Conservation (phyloP, 768 basidiomycete genomes). For the Rubroboletus pulcherrimus region DNA sequence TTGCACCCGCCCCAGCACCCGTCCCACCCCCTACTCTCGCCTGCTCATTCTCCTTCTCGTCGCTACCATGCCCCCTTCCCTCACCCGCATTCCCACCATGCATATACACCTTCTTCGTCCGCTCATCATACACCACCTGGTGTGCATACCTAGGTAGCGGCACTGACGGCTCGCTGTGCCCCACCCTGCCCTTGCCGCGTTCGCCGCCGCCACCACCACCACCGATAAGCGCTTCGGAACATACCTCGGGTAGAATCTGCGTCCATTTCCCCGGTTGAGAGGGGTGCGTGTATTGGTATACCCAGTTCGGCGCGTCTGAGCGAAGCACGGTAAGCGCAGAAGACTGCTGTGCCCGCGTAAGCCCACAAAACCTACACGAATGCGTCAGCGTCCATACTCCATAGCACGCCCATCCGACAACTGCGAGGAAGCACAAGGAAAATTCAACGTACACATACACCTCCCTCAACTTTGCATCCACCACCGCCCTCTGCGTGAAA, state of each 20-base stretch:
- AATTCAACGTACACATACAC: conserved; percentile 63
- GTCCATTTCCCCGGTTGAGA: conserved; percentile 63
- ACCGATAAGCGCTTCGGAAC: neutral
- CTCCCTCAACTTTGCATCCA: conserved; percentile 59
- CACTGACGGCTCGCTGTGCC: conserved; percentile 23
- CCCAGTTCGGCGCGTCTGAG: conserved; percentile 57
- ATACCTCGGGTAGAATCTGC: conserved; percentile 44
- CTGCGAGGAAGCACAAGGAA: neutral
- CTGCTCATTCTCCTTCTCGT: conserved; percentile 25
- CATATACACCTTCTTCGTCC: conserved; percentile 54
- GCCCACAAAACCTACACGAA: conserved; percentile 53
- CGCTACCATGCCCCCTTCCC: conserved; percentile 14
- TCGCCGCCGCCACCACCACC: neutral
- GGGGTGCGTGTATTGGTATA: conserved; percentile 54
- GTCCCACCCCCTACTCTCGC: neutral
- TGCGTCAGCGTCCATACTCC: neutral
- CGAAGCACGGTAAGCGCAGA: conserved; percentile 41
- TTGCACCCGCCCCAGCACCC: too few species aligned
- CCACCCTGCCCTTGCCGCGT: neutral
- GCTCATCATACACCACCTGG: conserved; percentile 70
- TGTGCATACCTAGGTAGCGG: conserved; percentile 73
- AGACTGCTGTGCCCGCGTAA: conserved; percentile 42
- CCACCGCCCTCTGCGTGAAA: conserved; percentile 71
- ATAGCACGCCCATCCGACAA: neutral
- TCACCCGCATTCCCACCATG: conserved; percentile 76